Evolutionary conservation across 371 early-diverging fungal species (phyloP).

Genomic region (Fennellomyces sp.): DNA sequence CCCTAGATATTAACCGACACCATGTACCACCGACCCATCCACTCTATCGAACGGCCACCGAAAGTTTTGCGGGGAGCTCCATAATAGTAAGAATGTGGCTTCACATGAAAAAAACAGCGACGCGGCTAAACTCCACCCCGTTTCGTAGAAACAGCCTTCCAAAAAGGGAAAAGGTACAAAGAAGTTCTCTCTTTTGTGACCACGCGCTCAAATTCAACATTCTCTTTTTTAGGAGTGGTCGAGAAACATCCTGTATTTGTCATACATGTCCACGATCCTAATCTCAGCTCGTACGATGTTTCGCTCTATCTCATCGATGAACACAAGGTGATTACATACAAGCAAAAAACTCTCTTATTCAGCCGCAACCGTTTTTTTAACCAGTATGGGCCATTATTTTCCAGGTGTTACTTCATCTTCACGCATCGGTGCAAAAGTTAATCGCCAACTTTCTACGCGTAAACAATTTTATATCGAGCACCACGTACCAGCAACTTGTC

Average conservation of each 20-base stretch:
- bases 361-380: too few species aligned
- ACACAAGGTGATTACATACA: too few species aligned
- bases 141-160: neutral
- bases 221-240: neutral
- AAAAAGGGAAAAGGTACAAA: conserved; percentile 7
- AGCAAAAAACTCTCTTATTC: too few species aligned
- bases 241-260: conserved; percentile 59
- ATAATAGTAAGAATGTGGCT: conserved; percentile 10
- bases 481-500: neutral
- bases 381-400: neutral
- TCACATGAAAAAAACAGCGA: neutral
- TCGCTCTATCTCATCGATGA: conserved; percentile 19
- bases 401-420: neutral
- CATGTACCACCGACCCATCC: conserved; percentile 27
- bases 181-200: neutral
- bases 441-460: conserved; percentile 12
- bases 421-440: too few species aligned
- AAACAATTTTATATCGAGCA: conserved; percentile 5
- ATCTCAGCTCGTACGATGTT: conserved; percentile 47
- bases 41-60: conserved; percentile 42
- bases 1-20: conserved; percentile 2
- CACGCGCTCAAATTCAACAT: neutral
- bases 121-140: neutral
- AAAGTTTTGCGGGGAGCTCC: conserved; percentile 39
- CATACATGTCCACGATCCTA: conserved; percentile 44